Base-by-base conservation (phyloP, 768 basidiomycete genomes). In the Kwoniella sp. region DNA sequence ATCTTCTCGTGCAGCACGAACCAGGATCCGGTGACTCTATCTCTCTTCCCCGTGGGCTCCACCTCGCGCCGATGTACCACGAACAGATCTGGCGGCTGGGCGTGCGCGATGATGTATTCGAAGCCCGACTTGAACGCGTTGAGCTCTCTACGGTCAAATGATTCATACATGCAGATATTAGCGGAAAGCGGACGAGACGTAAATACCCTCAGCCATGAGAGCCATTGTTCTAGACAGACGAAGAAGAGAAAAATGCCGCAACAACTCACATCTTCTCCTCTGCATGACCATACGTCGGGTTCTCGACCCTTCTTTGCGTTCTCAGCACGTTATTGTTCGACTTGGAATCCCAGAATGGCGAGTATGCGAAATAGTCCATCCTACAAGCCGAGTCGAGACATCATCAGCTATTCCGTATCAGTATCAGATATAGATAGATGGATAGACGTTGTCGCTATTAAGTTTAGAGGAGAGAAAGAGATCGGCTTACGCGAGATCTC, bases 341-440 rank as follows among this genome's bases (percentile, higher is more conserved):
- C 38, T 71, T 71, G 7, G 63, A 34, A 64, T 78, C 76, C 68
- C 73, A 78, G 65, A 78, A 78, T 17, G 76, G 76, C 8, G 76
- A 78, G 29, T 66, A 72, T 11, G 74, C 72, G 55, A 78, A 78
- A 59, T 78, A 78, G 60, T 78, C 76, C 64, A 78, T 62, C 60
- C 75, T 76, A 48, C 22, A 30, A 58, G 23, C 41, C n/a, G 26
- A 23, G n/a, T 2, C 28, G 13, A 45, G 20, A 45, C 4, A 9
- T 11, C 4, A 20, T 45, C 4, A 45, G 41, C 41, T 45, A 9
- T 25, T 20, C 47, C 20, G 54, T n/a, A n/a, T n/a, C n/a, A n/a
- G n/a, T 23, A 52, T 52, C 12, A 9, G 11, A 13, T 23, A 13
- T 11, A 23, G 9, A 17, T 23, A 23, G 51, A n/a, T n/a, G n/a